Evolutionary conservation across 2,329 filamentous ascomycete genomes (phyloP).

Genomic region (Elsinoe fawcettii): DNA sequence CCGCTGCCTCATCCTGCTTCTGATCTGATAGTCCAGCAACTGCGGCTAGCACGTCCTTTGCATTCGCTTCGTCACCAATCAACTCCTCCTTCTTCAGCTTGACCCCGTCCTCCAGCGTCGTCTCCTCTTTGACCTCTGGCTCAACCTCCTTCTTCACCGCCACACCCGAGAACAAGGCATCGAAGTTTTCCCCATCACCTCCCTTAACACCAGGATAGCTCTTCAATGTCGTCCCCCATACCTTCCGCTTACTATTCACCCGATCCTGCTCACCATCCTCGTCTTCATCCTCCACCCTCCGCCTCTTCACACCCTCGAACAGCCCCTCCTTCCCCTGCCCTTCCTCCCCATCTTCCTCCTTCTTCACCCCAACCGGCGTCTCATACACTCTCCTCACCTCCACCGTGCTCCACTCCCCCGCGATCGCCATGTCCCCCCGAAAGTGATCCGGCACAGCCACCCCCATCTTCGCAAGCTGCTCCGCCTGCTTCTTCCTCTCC

Average conservation of each 20-base stretch:
- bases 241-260: conserved; percentile 36
- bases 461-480: conserved; percentile 81
- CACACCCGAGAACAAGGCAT: conserved; percentile 45
- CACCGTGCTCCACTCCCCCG: conserved; percentile 77
- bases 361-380: conserved; percentile 25
- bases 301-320: conserved; percentile 51
- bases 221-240: conserved; percentile 42
- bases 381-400: conserved; percentile 37
- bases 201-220: conserved; percentile 37
- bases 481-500: conserved; percentile 73
- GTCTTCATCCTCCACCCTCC: conserved; percentile 52
- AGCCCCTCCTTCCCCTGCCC: conserved; percentile 38
- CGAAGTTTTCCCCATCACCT: conserved; percentile 50
- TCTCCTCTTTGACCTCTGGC: conserved; percentile 27
- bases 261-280: conserved; percentile 54
- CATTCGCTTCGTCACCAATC: conserved; percentile 26
- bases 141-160: conserved; percentile 24
- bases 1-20: conserved; percentile 22
- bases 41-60: conserved; percentile 21
- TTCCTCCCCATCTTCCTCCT: conserved; percentile 37
- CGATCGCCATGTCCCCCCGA: conserved; percentile 73
- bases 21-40: conserved; percentile 1
- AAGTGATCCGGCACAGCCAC: conserved; percentile 74
- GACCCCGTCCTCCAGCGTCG: conserved; percentile 25
- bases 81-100: conserved; percentile 28